Percentiles rank a stretch among this genome's conserved stretches.
Evolutionary conservation across 2,329 filamentous ascomycete species (phyloP).

Genomic region (Paracorniculantispora psalliotae): DNA sequence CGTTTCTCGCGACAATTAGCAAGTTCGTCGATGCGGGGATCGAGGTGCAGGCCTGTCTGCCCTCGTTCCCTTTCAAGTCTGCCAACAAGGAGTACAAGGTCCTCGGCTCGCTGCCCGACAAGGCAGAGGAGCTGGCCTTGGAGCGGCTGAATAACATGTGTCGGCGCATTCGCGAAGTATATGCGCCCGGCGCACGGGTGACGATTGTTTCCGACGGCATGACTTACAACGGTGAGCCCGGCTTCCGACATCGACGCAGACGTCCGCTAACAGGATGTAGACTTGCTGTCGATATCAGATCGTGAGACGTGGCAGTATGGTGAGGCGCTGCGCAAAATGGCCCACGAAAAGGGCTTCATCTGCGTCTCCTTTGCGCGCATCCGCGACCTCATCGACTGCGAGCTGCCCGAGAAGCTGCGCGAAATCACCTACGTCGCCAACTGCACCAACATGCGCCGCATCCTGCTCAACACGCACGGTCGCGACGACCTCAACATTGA

Average conservation of each 20-base stretch:
- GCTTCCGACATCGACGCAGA: not conserved
- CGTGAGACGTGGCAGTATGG: slow-evolving; percentile 46
- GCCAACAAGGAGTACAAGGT: slow-evolving; percentile 31
- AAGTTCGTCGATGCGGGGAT: slow-evolving; percentile 19
- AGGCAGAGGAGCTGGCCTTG: slow-evolving; percentile 27
- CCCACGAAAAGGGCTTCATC: slow-evolving; percentile 30
- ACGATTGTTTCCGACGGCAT: slow-evolving; percentile 50
- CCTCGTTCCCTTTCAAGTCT: slow-evolving; percentile 29
- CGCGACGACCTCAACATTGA: slow-evolving; percentile 24
- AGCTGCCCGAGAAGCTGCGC: slow-evolving; percentile 32
- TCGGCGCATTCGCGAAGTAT: slow-evolving; percentile 22
- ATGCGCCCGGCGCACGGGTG: slow-evolving; percentile 23
- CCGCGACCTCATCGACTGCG: slow-evolving; percentile 38
- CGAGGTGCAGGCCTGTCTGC: slow-evolving; percentile 23
- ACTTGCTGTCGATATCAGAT: slow-evolving; percentile 43
- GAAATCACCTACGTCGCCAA: slow-evolving; percentile 37
- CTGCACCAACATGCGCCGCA: slow-evolving; percentile 25
- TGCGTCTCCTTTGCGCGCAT: slow-evolving; percentile 43
- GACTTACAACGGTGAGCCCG: slow-evolving; percentile 45
- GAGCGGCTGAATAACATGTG: slow-evolving; percentile 25
- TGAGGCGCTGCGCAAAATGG: slow-evolving; percentile 36
- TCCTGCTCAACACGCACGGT: slow-evolving; percentile 23
- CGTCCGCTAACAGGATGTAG: slow-evolving; percentile 23
- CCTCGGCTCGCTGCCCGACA: slow-evolving; percentile 25
- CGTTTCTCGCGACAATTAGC: slow-evolving; percentile 21